Conservation (phyloP, 768 basidiomycete genomes). For the Lentinula aciculospora region DNA sequence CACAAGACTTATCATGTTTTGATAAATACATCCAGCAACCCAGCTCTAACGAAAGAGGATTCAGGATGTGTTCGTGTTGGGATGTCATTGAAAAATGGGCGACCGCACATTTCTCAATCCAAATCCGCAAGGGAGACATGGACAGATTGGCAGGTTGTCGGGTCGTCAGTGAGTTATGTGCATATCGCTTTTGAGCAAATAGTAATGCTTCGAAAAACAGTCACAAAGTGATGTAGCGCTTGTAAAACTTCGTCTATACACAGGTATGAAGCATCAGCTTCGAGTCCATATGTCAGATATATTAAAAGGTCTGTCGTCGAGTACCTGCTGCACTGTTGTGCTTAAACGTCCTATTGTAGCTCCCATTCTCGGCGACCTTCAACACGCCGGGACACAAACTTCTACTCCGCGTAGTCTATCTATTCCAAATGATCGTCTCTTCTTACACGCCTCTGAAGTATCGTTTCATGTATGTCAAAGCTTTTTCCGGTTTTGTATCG, state of each 20-base stretch:
- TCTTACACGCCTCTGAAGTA: conserved; percentile 55
- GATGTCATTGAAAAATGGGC: conserved; percentile 33
- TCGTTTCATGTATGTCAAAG: conserved; percentile 40
- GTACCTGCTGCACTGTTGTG: no score
- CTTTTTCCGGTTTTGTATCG: background rate
- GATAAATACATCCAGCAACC: conserved; percentile 45
- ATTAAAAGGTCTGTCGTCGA: conserved; percentile 37
- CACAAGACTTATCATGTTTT: conserved; percentile 62
- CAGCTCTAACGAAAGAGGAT: conserved; percentile 34
- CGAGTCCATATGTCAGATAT: conserved; percentile 56
- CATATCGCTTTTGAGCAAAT: no score
- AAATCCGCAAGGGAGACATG: conserved; percentile 28
- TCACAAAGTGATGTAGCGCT: conserved; percentile 43
- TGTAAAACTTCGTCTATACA: conserved; percentile 48
- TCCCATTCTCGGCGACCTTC: conserved; percentile 59
- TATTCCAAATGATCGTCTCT: conserved; percentile 42
- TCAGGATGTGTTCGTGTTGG: conserved; percentile 36
- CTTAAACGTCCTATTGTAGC: conserved; percentile 28
- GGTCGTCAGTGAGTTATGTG: conserved; percentile 44
- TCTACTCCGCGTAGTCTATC: background rate
- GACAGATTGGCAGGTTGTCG: conserved; percentile 57
- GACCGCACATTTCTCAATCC: conserved; percentile 27
- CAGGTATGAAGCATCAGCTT: conserved; percentile 68
- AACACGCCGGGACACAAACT: conserved; percentile 19
- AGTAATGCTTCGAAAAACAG: background rate